These are phyloP conservation scores for Clarireedia monteithiana DNA, from an alignment of 2,329 filamentous ascomycete genomes.

Conservation along the genomic window DNA sequence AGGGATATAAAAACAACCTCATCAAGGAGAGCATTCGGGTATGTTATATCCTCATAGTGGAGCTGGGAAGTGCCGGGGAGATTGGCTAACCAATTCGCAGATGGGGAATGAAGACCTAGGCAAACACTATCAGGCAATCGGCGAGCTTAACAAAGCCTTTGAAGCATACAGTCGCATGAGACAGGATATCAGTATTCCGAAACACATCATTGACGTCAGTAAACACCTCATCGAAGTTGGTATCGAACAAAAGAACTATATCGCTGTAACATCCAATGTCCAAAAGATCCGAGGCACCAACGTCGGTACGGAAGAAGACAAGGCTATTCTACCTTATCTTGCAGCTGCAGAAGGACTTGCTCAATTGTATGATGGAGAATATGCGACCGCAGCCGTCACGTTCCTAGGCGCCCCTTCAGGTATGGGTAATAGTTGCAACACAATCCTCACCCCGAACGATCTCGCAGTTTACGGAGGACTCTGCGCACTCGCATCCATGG, in stretches of 20 bases:
- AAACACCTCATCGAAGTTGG: constrained; percentile 70
- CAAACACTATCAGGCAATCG: constrained; percentile 70
- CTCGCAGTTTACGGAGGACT: constrained; percentile 88
- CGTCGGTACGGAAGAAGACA: constrained; percentile 36
- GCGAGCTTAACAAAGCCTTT: constrained; percentile 62
- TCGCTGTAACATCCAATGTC: constrained; percentile 55
- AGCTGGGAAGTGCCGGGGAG: neutral
- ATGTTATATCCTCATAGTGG: constrained; percentile 25
- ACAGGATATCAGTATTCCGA: constrained; percentile 75
- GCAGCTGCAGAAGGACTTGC: constrained; percentile 54
- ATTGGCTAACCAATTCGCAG: constrained; percentile 35
- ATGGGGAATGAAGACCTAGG: constrained; percentile 94
- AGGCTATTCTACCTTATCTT: constrained; percentile 41
- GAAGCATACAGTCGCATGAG: constrained; percentile 84
- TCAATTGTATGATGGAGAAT: constrained; percentile 47
- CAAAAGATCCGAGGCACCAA: constrained; percentile 55
- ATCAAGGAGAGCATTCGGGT: constrained; percentile 96
- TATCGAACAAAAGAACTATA: constrained; percentile 72
- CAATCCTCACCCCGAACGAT: constrained; percentile 76
- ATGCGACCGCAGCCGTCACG: constrained; percentile 57
- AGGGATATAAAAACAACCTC: constrained; percentile 91
- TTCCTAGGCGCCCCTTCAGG: constrained; percentile 44
- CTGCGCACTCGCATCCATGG: constrained; percentile 84
- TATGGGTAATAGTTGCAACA: constrained; percentile 52
- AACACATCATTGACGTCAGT: constrained; percentile 76